Evolutionary conservation across 2,329 filamentous ascomycete species (phyloP).

Genomic region (Colletotrichum musicola): DNA sequence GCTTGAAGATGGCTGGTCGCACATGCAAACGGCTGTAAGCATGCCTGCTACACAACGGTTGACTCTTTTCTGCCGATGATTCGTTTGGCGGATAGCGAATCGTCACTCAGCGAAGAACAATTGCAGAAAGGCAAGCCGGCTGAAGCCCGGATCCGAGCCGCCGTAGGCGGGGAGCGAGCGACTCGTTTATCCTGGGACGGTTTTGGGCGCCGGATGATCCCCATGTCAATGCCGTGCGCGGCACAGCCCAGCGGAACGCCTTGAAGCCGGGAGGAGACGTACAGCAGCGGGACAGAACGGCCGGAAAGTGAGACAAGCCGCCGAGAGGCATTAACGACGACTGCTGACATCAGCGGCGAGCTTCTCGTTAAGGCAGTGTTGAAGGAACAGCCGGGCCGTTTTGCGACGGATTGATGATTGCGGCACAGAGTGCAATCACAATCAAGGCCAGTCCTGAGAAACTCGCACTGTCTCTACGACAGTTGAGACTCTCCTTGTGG

Average conservation of each 20-base stretch:
- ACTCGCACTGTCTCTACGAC: background rate
- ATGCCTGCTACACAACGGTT: background rate
- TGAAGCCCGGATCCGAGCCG: background rate
- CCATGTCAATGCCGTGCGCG: conserved; percentile 22
- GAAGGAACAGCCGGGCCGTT: too few species aligned
- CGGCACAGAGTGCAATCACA: too few species aligned
- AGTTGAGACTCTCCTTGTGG: background rate
- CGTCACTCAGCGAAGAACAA: too few species aligned
- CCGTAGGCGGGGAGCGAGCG: background rate
- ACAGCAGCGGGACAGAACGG: too few species aligned
- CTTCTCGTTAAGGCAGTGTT: too few species aligned
- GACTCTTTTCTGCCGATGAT: background rate
- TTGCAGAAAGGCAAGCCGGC: background rate
- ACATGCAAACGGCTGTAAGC: background rate
- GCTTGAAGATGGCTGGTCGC: background rate
- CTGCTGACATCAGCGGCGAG: too few species aligned
- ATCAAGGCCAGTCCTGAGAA: background rate
- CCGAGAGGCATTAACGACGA: too few species aligned
- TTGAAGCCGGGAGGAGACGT: background rate
- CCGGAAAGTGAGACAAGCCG: too few species aligned
- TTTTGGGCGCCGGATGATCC: background rate
- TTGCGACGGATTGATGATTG: too few species aligned
- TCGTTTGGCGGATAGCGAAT: background rate
- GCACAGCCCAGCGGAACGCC: conserved; percentile 3
- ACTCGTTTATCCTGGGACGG: conserved; percentile 3